Base-by-base conservation (phyloP, 306 rosid species). In the Prosopis cineraria region DNA sequence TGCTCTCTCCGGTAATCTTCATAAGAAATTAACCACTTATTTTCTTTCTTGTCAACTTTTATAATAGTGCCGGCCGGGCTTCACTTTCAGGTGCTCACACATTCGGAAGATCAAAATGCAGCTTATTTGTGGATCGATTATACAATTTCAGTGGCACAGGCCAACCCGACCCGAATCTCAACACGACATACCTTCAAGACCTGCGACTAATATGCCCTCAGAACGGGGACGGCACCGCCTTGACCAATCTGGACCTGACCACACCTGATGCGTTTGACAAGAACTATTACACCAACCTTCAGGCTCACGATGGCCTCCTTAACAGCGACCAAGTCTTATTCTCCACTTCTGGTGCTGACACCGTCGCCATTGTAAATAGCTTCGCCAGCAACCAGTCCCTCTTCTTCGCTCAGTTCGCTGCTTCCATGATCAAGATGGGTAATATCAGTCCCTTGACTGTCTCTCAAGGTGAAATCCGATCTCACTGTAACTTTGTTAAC, bases 1-100 rank as follows among this genome's bases (percentile, higher is more conserved):
- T 81, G 17, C 91, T 31, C 86, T 87, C n/a, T 89, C 89, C 0
- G 91, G 94, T 31, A n/a, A n/a, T n/a, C n/a, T n/a, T n/a, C n/a
- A n/a, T n/a, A n/a, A n/a, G n/a, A n/a, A n/a, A n/a, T n/a, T n/a
- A n/a, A n/a, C n/a, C n/a, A n/a, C n/a, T n/a, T n/a, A n/a, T n/a
- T n/a, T n/a, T n/a, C n/a, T n/a, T n/a, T n/a, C n/a, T n/a, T n/a
- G n/a, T n/a, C n/a, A n/a, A n/a, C n/a, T n/a, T n/a, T 31, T 31
- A 31, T 31, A 4, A 31, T 31, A 31, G 3, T 31, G 2, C 3
- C 4, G 34, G 34, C 4, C 4, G 34, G 4, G 2, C 6, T 4
- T 4, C 8, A 37, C 40, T 40, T 44, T 70, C 74, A 85, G 87
- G 85, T 59, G 87, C 87, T 17, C 85, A 84, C 66, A 77, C 87